Conservation (phyloP, 352 stramenopile species). For the Globisporangium echinulatum region DNA sequence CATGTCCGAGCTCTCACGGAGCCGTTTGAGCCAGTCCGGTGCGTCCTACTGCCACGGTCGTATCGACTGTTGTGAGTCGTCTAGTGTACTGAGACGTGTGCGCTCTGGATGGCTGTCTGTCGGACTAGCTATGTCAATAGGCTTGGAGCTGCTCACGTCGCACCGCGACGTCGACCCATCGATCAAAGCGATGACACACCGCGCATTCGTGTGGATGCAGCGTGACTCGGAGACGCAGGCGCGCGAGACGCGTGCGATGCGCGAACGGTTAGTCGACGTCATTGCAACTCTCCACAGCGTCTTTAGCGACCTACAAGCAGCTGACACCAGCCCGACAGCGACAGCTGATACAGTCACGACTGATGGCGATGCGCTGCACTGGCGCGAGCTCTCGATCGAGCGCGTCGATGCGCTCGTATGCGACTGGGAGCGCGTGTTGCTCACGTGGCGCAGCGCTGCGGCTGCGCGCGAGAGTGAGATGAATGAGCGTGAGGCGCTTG, state of each 20-base stretch:
- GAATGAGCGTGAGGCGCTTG: constrained; percentile 13
- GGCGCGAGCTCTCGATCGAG: constrained; percentile 13
- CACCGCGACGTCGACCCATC: constrained; percentile 1
- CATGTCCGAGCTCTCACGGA: constrained; percentile 13
- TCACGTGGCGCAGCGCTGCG: constrained; percentile 24
- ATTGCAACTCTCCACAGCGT: constrained; percentile 23
- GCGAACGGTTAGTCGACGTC: constrained; percentile 17
- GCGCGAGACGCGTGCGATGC: constrained; percentile 22
- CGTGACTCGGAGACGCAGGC: constrained; percentile 30
- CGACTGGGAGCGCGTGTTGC: constrained; percentile 27
- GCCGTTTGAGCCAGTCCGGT: constrained; percentile 7
- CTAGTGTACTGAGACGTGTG: no score
- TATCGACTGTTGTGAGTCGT: no score
- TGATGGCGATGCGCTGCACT: background rate
- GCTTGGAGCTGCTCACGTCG: background rate
- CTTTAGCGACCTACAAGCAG: constrained; percentile 15
- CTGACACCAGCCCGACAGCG: background rate
- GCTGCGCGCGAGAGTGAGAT: constrained; percentile 15
- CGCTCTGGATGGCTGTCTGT: no score
- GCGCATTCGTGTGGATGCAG: constrained; percentile 39
- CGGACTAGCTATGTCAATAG: background rate
- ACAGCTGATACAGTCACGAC: background rate
- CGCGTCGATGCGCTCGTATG: constrained; percentile 11
- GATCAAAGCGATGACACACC: constrained; percentile 19
- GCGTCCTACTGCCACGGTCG: background rate